Evolutionary conservation across 208 protist species (phyloP).

Genomic region (Borovskyia barvae): DNA sequence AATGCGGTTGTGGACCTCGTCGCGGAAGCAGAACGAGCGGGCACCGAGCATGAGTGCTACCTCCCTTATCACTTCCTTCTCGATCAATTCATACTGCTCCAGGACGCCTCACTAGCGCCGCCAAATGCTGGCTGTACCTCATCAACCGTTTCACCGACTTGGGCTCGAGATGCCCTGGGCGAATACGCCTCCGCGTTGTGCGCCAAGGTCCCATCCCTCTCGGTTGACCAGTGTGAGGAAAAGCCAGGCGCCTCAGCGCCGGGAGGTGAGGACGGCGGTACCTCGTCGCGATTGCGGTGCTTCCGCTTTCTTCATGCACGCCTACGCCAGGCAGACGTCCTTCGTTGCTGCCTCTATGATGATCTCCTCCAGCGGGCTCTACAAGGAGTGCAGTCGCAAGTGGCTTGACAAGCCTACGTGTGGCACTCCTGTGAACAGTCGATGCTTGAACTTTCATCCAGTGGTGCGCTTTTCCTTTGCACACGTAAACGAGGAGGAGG

Average conservation of each 20-base stretch:
- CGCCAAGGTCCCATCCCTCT: constrained; percentile 5
- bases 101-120: not conserved
- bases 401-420: no score
- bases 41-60: constrained; percentile 42
- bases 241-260: no score
- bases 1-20: constrained; percentile 45
- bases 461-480: no score
- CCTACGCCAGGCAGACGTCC: constrained; percentile 23
- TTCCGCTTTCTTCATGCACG: constrained; percentile 24
- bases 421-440: no score
- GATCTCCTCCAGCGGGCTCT: constrained; percentile 15
- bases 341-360: constrained; percentile 38
- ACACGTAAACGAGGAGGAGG: not conserved
- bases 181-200: not conserved
- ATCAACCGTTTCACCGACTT: no score
- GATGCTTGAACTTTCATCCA: no score
- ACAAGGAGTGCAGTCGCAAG: no score
- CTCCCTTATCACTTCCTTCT: constrained; percentile 61
- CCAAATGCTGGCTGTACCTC: no score
- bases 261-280: not conserved
- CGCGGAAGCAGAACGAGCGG: constrained; percentile 38
- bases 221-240: no score
- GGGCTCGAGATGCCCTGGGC: no score
- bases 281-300: not conserved
- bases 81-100: constrained; percentile 24